Percentiles rank a stretch among this genome's conserved stretches.
Evolutionary conservation across 139 green algal genomes (phyloP).

Genomic region (Coelastrella sp.): DNA sequence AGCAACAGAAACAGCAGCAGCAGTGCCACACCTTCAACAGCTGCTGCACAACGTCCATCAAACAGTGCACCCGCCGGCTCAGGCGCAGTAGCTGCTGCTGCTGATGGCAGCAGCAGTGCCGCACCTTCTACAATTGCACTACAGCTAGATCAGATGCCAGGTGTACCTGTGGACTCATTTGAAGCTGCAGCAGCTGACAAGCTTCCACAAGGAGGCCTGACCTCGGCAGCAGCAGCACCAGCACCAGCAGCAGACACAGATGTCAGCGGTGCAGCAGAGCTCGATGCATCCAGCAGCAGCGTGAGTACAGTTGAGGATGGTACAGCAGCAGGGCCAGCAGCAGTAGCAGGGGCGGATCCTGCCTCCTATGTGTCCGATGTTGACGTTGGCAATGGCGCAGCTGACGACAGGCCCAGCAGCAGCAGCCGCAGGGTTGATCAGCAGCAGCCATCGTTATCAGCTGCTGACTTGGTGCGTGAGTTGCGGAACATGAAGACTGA

Average conservation of each 20-base stretch:
- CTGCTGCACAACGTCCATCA: neutral
- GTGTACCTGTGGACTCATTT: no score
- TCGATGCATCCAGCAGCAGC: neutral
- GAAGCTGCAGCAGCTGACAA: no score
- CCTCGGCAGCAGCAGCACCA: slow-evolving; percentile 6
- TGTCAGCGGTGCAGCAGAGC: neutral
- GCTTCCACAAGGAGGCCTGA: no score
- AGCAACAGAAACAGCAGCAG: slow-evolving; percentile 18
- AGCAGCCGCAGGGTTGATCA: neutral
- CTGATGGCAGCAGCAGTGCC: no score
- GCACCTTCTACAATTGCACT: neutral
- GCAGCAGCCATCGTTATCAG: neutral
- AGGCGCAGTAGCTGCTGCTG: no score
- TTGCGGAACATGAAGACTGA: slow-evolving; percentile 28
- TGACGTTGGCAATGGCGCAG: neutral
- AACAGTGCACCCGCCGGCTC: no score
- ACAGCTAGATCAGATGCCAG: neutral
- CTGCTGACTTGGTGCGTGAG: slow-evolving; percentile 18
- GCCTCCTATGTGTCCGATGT: neutral
- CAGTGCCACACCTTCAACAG: neutral
- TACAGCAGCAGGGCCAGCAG: slow-evolving; percentile 10
- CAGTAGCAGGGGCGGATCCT: neutral
- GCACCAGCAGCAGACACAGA: neutral
- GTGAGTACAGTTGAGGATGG: neutral
- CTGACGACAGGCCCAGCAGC: neutral